Conservation (phyloP, 2,329 filamentous ascomycete species). For the Penicillium concentricum region DNA sequence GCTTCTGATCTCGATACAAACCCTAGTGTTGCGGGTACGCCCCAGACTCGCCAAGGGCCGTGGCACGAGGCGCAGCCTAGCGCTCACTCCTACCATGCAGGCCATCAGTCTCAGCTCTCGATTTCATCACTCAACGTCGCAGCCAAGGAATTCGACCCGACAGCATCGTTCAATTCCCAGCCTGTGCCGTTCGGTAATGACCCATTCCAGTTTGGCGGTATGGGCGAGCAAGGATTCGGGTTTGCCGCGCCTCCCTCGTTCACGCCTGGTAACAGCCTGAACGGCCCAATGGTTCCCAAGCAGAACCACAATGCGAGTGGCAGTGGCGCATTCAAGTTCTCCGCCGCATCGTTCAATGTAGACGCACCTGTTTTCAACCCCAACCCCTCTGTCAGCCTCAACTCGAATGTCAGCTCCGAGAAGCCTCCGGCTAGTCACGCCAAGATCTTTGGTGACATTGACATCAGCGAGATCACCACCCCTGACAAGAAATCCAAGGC, state of each 20-base stretch:
- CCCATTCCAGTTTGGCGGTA: constrained; percentile 43
- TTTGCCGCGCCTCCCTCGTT: constrained; percentile 66
- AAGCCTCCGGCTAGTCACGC: constrained; percentile 23
- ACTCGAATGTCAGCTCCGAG: constrained; percentile 24
- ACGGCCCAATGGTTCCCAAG: constrained; percentile 15
- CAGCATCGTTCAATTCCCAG: constrained; percentile 50
- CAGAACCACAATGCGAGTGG: constrained; percentile 18
- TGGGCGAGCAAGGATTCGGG: constrained; percentile 28
- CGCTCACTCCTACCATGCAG: constrained; percentile 32
- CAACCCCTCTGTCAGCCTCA: constrained; percentile 54
- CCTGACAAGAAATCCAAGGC: constrained; percentile 74
- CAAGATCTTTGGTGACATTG: constrained; percentile 69
- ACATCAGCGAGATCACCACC: constrained; percentile 61
- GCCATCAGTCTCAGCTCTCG: constrained; percentile 67
- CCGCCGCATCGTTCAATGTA: constrained; percentile 68
- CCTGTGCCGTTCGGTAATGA: constrained; percentile 44
- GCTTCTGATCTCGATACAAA: constrained; percentile 70
- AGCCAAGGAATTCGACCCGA: constrained; percentile 78
- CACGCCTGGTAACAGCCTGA: constrained; percentile 51
- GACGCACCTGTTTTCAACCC: constrained; percentile 77
- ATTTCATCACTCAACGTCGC: constrained; percentile 82
- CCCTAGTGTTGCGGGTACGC: constrained; percentile 69
- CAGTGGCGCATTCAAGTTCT: constrained; percentile 60
- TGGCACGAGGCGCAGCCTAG: constrained; percentile 39
- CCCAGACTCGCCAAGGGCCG: constrained; percentile 38